phyloP scores from a whole-genome alignment of 2,329 filamentous ascomycete species.

The Pseudogymnoascus sp. region DNA sequence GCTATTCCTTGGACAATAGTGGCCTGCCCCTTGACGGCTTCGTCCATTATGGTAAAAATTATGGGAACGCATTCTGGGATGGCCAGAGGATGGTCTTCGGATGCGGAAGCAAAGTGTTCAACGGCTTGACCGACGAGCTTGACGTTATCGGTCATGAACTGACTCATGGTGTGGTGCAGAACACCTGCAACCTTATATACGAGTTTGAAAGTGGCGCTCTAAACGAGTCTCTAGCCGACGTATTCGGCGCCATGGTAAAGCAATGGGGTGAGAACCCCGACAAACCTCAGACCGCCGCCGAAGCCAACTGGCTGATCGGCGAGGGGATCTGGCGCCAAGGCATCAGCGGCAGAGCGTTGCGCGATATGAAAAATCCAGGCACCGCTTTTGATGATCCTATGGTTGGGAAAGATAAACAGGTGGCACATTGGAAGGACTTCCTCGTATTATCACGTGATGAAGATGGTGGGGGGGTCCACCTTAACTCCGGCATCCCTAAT shows the following conservation, averaged over 20 bases:
- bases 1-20: conserved; percentile 44
- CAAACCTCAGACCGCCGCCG: conserved; percentile 28
- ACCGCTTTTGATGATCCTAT: conserved; percentile 45
- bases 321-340: conserved; percentile 43
- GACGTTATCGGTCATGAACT: conserved; percentile 52
- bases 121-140: conserved; percentile 42
- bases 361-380: conserved; percentile 46
- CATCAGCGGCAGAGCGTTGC: conserved; percentile 43
- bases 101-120: conserved; percentile 44
- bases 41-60: conserved; percentile 43
- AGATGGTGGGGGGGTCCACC: conserved; percentile 47
- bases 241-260: conserved; percentile 50
- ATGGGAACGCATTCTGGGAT: conserved; percentile 49
- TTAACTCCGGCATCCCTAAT: conserved; percentile 51
- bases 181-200: conserved; percentile 43
- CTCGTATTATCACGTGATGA: conserved; percentile 27
- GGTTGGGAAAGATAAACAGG: conserved; percentile 47
- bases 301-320: conserved; percentile 47
- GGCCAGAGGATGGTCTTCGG: conserved; percentile 47
- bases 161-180: conserved; percentile 46
- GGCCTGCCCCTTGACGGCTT: conserved; percentile 41
- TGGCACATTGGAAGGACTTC: conserved; percentile 39
- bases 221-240: conserved; percentile 49
- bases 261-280: conserved; percentile 39
- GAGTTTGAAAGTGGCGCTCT: conserved; percentile 44